Conservation (phyloP, 768 basidiomycete genomes). For the Kwoniella dendrophila region DNA sequence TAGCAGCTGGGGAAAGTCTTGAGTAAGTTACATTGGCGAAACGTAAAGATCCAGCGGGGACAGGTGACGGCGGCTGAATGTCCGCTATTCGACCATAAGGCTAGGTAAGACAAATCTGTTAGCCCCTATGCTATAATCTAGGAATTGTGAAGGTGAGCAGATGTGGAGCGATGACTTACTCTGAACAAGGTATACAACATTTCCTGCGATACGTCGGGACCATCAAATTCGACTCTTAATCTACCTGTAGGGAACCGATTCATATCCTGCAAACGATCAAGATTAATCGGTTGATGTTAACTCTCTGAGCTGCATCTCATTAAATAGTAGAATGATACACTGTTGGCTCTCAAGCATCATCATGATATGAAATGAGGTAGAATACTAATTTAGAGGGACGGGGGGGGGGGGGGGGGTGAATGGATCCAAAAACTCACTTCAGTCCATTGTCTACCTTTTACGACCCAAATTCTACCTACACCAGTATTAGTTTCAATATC, state of each 20-base stretch:
- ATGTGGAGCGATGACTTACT: constrained; percentile 59
- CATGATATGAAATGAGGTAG: too few species aligned
- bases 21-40: constrained; percentile 68
- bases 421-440: constrained; percentile 45
- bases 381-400: too few species aligned
- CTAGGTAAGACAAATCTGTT: constrained; percentile 55
- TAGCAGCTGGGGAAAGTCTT: constrained; percentile 68
- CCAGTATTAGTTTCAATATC: constrained; percentile 38
- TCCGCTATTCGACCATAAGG: constrained; percentile 80
- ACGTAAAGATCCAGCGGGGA: constrained; percentile 69
- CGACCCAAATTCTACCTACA: constrained; percentile 51
- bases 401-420: too few species aligned
- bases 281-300: background rate
- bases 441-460: constrained; percentile 55
- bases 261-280: constrained; percentile 67
- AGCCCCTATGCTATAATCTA: too few species aligned
- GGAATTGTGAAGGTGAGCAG: too few species aligned
- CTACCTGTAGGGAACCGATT: constrained; percentile 73
- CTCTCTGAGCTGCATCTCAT: too few species aligned
- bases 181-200: constrained; percentile 74
- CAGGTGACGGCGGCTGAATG: constrained; percentile 65
- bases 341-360: too few species aligned
- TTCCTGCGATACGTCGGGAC: constrained; percentile 82
- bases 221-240: constrained; percentile 80
- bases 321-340: too few species aligned